Conservation (phyloP, 345 rosid species). For the Abelmoschus esculentus region DNA sequence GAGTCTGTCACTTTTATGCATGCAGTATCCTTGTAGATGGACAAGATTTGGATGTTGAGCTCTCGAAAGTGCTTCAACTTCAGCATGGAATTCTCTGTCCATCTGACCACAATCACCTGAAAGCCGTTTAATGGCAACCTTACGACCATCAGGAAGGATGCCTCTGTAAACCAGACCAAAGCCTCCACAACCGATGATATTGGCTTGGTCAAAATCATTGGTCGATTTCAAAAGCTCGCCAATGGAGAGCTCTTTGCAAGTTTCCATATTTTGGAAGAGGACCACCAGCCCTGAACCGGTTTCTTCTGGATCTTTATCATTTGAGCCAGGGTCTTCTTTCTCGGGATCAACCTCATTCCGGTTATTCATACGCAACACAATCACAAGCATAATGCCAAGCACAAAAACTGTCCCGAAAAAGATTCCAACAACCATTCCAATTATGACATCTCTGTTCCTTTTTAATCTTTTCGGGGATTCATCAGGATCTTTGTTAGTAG, state of each 20-base stretch:
- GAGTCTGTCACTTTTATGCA: slow-evolving; percentile 42
- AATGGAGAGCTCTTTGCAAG: slow-evolving; percentile 39
- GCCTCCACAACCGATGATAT: slow-evolving; percentile 85
- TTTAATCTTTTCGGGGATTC: background rate
- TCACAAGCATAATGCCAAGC: background rate
- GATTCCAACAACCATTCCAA: background rate
- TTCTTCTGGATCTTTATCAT: background rate
- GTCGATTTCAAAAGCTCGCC: slow-evolving; percentile 67
- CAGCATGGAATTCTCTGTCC: slow-evolving; percentile 79
- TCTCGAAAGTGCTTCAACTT: slow-evolving; percentile 76
- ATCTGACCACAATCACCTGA: slow-evolving; percentile 81
- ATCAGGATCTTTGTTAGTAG: background rate
- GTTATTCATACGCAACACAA: background rate
- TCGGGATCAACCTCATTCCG: background rate
- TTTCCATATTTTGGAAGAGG: slow-evolving; percentile 51
- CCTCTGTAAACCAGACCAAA: slow-evolving; percentile 84
- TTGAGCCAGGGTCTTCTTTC: background rate
- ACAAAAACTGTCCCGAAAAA: background rate
- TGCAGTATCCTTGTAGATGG: slow-evolving; percentile 69
- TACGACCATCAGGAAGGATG: slow-evolving; percentile 53
- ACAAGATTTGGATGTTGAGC: slow-evolving; percentile 89
- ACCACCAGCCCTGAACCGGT: slow-evolving; percentile 36
- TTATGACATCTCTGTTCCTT: background rate
- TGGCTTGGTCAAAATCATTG: slow-evolving; percentile 60
- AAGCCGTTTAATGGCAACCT: slow-evolving; percentile 69